Percentiles rank a stretch among this genome's conserved stretches.
Conservation (phyloP, 116 monocot genomes). For the Iris pallida region DNA sequence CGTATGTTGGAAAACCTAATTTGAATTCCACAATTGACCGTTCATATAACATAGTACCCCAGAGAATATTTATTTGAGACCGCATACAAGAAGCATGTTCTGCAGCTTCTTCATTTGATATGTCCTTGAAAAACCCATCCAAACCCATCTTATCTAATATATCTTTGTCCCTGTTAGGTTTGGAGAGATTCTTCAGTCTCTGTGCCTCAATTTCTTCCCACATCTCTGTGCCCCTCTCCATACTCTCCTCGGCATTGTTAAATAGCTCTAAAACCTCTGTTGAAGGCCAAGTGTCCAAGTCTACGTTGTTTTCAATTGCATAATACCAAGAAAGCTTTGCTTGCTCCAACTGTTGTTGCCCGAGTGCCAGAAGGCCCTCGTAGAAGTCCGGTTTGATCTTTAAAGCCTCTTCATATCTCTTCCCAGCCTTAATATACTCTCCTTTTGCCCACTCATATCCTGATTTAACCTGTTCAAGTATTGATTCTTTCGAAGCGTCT, state of each 20-base stretch:
- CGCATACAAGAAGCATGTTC: slow-evolving; percentile 49
- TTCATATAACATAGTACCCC: slow-evolving; percentile 72
- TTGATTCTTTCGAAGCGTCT: slow-evolving; percentile 37
- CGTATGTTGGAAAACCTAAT: slow-evolving; percentile 50
- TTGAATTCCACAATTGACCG: slow-evolving; percentile 71
- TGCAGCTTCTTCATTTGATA: slow-evolving; percentile 54
- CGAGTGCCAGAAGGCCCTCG: slow-evolving; percentile 65
- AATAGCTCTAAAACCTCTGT: slow-evolving; percentile 43
- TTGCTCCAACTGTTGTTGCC: slow-evolving; percentile 63
- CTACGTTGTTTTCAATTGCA: slow-evolving; percentile 44
- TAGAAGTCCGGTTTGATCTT: slow-evolving; percentile 67
- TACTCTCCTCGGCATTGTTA: slow-evolving; percentile 61
- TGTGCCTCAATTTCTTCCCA: slow-evolving; percentile 63
- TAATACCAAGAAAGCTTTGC: slow-evolving; percentile 71
- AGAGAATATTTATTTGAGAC: slow-evolving; percentile 57
- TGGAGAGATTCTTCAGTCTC: slow-evolving; percentile 28
- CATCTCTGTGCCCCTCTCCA: slow-evolving; percentile 67
- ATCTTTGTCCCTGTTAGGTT: slow-evolving; percentile 37
- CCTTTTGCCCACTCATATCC: slow-evolving; percentile 54
- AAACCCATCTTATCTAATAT: slow-evolving; percentile 55
- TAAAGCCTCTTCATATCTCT: slow-evolving; percentile 55
- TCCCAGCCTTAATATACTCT: slow-evolving; percentile 60
- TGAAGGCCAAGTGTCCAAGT: slow-evolving; percentile 37
- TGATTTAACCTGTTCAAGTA: slow-evolving; percentile 29
- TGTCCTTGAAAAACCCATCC: slow-evolving; percentile 29